Percentiles rank a stretch among this genome's conserved stretches.
These are phyloP conservation scores for Entomortierella chlamydospora DNA, from an alignment of 192 early-diverging fungal genomes.

Conservation along the genomic window DNA sequence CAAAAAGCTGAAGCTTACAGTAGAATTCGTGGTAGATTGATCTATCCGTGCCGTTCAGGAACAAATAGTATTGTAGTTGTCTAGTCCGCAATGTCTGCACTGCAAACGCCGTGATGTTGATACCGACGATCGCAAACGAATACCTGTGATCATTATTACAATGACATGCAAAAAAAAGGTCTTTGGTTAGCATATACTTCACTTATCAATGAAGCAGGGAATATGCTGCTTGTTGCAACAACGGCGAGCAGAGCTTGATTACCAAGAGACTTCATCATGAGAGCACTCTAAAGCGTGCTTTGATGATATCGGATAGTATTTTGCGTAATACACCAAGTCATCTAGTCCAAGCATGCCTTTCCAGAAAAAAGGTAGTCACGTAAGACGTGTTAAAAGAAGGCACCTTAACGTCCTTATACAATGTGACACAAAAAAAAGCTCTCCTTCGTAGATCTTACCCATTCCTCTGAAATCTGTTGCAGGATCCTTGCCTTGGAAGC, in stretches of 20 bases:
- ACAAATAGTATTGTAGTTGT: constrained; percentile 74
- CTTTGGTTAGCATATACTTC: too few species aligned
- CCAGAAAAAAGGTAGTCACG: not conserved
- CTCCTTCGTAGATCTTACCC: constrained; percentile 58
- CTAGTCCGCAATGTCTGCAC: constrained; percentile 69
- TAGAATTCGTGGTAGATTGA: constrained; percentile 79
- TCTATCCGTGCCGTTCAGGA: constrained; percentile 64
- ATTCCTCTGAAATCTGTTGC: constrained; percentile 90
- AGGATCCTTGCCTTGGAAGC: constrained; percentile 87
- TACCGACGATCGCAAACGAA: constrained; percentile 84
- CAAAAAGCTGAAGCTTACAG: constrained; percentile 56
- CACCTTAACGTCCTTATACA: not conserved
- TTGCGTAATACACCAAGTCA: constrained; percentile 75
- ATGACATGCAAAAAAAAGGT: too few species aligned
- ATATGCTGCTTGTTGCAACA: too few species aligned
- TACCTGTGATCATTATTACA: constrained; percentile 63
- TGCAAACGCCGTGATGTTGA: constrained; percentile 79
- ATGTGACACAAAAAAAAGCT: not conserved
- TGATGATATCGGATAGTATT: constrained; percentile 65
- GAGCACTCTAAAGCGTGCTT: constrained; percentile 68
- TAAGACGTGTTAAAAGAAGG: not conserved
- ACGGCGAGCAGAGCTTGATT: not conserved
- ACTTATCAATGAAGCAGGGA: too few species aligned
- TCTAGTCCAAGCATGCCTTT: constrained; percentile 78
- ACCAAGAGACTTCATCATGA: constrained; percentile 73